These are phyloP conservation scores for Aspergillus nanangensis DNA, from an alignment of 495 filamentous ascomycete genomes.

Conservation along the genomic window DNA sequence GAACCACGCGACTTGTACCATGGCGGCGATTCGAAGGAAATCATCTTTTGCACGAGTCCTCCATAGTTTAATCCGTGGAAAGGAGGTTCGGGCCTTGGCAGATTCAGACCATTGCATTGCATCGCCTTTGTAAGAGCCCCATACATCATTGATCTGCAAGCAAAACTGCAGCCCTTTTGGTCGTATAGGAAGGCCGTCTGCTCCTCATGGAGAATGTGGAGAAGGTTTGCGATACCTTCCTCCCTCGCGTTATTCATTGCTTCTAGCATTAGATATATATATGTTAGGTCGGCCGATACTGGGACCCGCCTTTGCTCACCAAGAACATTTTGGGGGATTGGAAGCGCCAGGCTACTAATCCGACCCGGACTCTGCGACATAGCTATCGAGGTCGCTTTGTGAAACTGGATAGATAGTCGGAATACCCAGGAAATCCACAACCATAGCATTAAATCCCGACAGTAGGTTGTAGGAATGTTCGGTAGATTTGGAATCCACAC, in stretches of 20 bases:
- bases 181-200: constrained; percentile 12
- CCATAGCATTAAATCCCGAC: constrained; percentile 30
- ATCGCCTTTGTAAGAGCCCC: constrained; percentile 24
- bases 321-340: constrained; percentile 20
- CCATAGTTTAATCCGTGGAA: constrained; percentile 17
- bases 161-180: constrained; percentile 16
- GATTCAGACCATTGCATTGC: constrained; percentile 20
- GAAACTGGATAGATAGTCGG: constrained; percentile 14
- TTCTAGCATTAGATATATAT: constrained; percentile 10
- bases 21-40: constrained; percentile 13
- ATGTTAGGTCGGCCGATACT: constrained; percentile 3
- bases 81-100: constrained; percentile 14
- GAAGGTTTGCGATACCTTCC: constrained; percentile 10
- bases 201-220: constrained; percentile 13
- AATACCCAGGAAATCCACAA: constrained; percentile 36
- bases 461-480: constrained; percentile 13
- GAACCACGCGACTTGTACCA: not conserved
- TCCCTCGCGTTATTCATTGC: constrained; percentile 16
- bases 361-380: constrained; percentile 15
- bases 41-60: constrained; percentile 7
- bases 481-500: constrained; percentile 36
- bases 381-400: constrained; percentile 14
- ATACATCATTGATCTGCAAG: constrained; percentile 27
- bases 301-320: constrained; percentile 10
- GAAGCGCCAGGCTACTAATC: constrained; percentile 23